Conservation (phyloP, 1,139 yeast species). For the Blastobotrys arbuscula region DNA sequence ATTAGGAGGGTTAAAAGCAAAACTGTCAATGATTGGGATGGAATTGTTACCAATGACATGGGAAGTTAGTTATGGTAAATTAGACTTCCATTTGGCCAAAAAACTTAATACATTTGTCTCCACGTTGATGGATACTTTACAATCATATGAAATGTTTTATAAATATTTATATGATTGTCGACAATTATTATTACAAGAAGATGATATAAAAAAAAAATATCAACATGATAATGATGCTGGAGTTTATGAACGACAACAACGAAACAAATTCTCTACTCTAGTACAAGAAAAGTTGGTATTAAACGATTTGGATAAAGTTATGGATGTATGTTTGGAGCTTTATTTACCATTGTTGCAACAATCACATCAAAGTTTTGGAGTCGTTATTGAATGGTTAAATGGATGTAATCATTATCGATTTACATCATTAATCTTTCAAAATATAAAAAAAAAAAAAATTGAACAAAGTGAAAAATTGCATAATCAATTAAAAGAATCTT, state of each 20-base stretch:
- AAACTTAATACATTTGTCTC: neutral
- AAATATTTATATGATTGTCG: constrained; percentile 5
- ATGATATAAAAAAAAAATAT: neutral
- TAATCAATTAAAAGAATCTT: neutral
- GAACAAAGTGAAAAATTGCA: neutral
- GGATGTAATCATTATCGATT: constrained; percentile 22
- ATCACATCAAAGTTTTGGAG: constrained; percentile 17
- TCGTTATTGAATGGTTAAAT: constrained; percentile 20
- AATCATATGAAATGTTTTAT: constrained; percentile 10
- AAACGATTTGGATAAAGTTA: constrained; percentile 21
- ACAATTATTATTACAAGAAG: neutral
- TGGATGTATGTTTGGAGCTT: constrained; percentile 15
- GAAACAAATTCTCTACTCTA: constrained; percentile 1
- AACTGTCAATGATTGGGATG: neutral
- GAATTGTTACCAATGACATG: constrained; percentile 2
- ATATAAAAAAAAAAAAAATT: neutral
- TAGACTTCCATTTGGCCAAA: constrained; percentile 2
- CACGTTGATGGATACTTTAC: constrained; percentile 1
- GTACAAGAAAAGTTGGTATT: constrained; percentile 12
- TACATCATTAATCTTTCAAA: constrained; percentile 2
- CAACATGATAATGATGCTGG: constrained; percentile 4
- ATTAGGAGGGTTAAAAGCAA: constrained; percentile 1
- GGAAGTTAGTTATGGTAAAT: constrained; percentile 10
- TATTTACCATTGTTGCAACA: constrained; percentile 15
- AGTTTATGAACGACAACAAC: constrained; percentile 11